Evolutionary conservation across 805 yeast species (phyloP).

Genomic region (Suhomyces sp.): DNA sequence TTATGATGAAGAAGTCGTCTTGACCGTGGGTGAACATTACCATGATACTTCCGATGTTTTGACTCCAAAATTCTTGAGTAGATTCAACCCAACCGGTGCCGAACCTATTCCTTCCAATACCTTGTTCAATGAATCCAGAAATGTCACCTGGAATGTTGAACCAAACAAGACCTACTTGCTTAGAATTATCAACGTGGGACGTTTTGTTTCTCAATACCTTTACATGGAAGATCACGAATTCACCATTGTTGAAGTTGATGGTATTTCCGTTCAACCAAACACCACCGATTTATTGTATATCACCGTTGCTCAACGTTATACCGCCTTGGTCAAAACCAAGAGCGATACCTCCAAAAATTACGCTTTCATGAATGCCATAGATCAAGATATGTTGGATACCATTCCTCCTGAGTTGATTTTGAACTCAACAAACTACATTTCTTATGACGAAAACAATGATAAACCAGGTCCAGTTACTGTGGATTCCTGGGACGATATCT

Average conservation of each 20-base stretch:
- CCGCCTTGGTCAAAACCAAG: constrained; percentile 75
- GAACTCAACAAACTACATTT: constrained; percentile 74
- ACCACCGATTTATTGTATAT: constrained; percentile 71
- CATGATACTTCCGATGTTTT: constrained; percentile 58
- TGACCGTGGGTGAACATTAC: constrained; percentile 86
- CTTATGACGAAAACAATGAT: constrained; percentile 45
- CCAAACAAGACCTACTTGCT: constrained; percentile 84
- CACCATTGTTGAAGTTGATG: constrained; percentile 89
- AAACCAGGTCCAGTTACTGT: constrained; percentile 42
- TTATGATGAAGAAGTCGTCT: constrained; percentile 74
- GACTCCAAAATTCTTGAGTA: constrained; percentile 56
- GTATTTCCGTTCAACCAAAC: constrained; percentile 76
- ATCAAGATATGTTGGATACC: constrained; percentile 78
- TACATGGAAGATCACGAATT: constrained; percentile 86
- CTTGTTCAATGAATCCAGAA: constrained; percentile 78
- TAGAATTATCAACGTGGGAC: constrained; percentile 82
- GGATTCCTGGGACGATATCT: constrained; percentile 45
- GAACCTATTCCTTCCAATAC: constrained; percentile 90
- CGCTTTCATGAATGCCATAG: constrained; percentile 81
- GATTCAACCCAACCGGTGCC: constrained; percentile 94
- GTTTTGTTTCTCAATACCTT: constrained; percentile 86
- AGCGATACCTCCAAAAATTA: constrained; percentile 59
- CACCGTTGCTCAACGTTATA: constrained; percentile 90
- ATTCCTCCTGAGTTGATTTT: constrained; percentile 62
- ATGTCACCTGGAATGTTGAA: constrained; percentile 72